A percentile compares a stretch with the other conserved stretches of the same genome.
phyloP scores from a whole-genome alignment of 192 early-diverging fungal species.

The Backusella morwellensis region DNA sequence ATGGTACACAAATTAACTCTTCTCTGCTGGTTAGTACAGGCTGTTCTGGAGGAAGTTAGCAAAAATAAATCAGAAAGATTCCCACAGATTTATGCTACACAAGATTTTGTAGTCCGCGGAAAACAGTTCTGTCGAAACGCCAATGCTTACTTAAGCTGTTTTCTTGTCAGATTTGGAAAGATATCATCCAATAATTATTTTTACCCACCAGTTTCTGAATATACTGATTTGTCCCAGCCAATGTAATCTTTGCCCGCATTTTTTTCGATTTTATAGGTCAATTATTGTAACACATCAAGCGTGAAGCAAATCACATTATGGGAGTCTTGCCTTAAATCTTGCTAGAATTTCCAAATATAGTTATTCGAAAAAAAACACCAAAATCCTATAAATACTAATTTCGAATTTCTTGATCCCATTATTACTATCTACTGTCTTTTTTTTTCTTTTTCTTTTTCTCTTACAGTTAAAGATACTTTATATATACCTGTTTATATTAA shows the following conservation, averaged over 20 bases:
- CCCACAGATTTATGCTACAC: constrained; percentile 8
- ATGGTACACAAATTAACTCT: constrained; percentile 5
- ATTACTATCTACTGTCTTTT: constrained; percentile 2
- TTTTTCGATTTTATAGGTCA: constrained; percentile 7
- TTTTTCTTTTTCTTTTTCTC: neutral
- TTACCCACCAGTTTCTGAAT: constrained; percentile 1
- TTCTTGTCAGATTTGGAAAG: constrained; percentile 9
- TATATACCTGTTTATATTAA: neutral
- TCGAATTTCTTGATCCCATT: constrained; percentile 8
- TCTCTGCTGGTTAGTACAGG: constrained; percentile 5
- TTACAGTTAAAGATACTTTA: neutral
- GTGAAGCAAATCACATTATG: neutral
- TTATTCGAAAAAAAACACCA: neutral
- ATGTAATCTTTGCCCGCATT: constrained; percentile 3
- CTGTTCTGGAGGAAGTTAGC: neutral
- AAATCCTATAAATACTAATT: constrained; percentile 2
- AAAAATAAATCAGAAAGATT: constrained; percentile 4
- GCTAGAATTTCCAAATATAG: neutral
- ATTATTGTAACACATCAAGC: neutral
- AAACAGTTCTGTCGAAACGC: neutral
- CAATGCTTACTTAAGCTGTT: constrained; percentile 9
- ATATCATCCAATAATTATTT: neutral
- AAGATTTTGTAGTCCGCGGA: constrained; percentile 6
- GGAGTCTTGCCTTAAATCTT: neutral
- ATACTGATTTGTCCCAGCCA: constrained; percentile 3